phyloP scores from a whole-genome alignment of 257 asterid species.

The Paulownia fortunei region DNA sequence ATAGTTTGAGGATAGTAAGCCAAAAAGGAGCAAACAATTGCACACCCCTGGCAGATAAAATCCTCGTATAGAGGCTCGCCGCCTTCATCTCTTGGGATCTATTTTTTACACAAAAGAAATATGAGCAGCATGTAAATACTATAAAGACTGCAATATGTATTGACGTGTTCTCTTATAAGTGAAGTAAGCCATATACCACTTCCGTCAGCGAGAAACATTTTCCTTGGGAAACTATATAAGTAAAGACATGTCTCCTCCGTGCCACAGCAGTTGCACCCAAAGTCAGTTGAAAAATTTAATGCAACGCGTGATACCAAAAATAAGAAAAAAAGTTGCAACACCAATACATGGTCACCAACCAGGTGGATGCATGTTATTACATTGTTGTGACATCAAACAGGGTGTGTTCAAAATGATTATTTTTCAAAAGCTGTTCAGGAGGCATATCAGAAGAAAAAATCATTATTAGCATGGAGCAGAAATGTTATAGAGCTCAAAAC shows the following conservation, averaged over 20 bases:
- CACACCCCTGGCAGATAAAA: constrained; percentile 81
- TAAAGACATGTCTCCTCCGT: not conserved
- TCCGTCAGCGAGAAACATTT: not conserved
- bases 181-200: not conserved
- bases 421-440: not conserved
- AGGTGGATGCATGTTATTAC: not conserved
- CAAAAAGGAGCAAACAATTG: constrained; percentile 65
- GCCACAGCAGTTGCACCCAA: not conserved
- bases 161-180: not conserved
- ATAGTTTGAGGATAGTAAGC: constrained; percentile 64
- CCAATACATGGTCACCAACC: not conserved
- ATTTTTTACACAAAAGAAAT: constrained; percentile 27
- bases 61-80: constrained; percentile 91
- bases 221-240: not conserved
- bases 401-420: not conserved
- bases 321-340: not conserved
- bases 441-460: not conserved
- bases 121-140: not conserved
- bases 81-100: constrained; percentile 90
- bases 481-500: not conserved
- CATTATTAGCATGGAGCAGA: not conserved
- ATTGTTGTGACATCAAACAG: not conserved
- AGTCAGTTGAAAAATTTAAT: not conserved
- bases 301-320: not conserved
- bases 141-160: not conserved